Percentiles rank a stretch among this genome's conserved stretches.
Conservation (phyloP, 805 yeast genomes). For the Suhomyces sp. region DNA sequence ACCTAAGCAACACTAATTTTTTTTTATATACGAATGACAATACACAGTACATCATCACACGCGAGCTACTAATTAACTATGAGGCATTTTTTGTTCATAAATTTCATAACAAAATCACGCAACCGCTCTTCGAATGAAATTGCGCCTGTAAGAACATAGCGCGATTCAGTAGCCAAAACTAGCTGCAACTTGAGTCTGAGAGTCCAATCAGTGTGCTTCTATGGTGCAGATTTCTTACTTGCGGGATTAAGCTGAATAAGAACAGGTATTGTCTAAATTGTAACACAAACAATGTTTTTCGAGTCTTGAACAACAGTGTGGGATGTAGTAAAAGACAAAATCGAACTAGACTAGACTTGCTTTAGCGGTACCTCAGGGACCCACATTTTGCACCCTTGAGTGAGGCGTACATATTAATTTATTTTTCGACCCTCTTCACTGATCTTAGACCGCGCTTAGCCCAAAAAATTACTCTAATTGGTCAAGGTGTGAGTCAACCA, state of each 20-base stretch:
- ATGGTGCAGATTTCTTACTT: background rate
- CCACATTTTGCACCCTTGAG: slow-evolving; percentile 1
- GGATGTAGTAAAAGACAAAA: background rate
- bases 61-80: background rate
- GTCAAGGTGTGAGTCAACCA: slow-evolving; percentile 16
- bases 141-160: background rate
- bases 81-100: background rate
- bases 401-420: background rate
- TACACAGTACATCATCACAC: background rate
- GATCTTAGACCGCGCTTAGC: slow-evolving; percentile 43
- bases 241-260: background rate
- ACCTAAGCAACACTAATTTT: background rate
- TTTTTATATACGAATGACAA: background rate
- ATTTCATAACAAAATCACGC: slow-evolving; percentile 1
- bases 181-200: background rate
- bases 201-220: background rate
- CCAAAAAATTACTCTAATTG: slow-evolving; percentile 30
- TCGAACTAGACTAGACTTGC: background rate
- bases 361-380: background rate
- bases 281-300: background rate
- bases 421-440: slow-evolving; percentile 9
- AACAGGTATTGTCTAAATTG: background rate
- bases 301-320: background rate
- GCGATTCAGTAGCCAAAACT: background rate
- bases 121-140: background rate